These are phyloP conservation scores for Monosporascus cannonballus DNA, from an alignment of 2,329 filamentous ascomycete species.

Conservation along the genomic window DNA sequence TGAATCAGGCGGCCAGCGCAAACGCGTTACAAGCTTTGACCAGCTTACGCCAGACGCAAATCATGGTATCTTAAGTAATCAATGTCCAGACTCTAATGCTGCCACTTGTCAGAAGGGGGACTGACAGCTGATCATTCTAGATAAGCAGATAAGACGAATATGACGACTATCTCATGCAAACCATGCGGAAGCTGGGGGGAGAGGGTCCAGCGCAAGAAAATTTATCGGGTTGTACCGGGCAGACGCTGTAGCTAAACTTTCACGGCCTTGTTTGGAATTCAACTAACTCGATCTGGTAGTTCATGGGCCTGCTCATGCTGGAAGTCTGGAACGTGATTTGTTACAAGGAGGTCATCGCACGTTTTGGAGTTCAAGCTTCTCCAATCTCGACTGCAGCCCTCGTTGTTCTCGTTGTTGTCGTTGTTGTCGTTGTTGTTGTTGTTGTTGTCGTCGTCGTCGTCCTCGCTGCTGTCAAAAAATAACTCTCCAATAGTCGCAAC, in stretches of 20 bases:
- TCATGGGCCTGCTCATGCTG: neutral
- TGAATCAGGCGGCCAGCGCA: neutral
- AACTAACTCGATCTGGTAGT: neutral
- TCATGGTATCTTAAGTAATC: neutral
- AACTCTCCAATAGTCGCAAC: neutral
- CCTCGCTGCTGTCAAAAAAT: neutral
- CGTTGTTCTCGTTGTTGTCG: too few relatives aligned
- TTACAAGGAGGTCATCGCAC: neutral
- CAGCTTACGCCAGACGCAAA: neutral
- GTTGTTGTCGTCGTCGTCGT: neutral
- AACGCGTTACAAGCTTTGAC: neutral
- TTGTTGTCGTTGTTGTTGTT: too few relatives aligned
- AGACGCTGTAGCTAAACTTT: neutral
- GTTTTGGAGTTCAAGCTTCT: neutral
- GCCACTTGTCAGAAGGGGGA: too few relatives aligned
- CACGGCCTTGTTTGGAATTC: neutral
- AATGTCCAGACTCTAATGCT: neutral
- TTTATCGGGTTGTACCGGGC: constrained; percentile 6
- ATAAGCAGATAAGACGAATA: neutral
- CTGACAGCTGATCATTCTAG: too few relatives aligned
- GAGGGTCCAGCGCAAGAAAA: neutral
- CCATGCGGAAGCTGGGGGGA: neutral
- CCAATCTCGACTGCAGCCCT: neutral
- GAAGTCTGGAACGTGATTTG: neutral
- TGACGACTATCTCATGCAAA: neutral